phyloP scores from a whole-genome alignment of 345 rosid genomes.

The Crucihimalaya himalaica region DNA sequence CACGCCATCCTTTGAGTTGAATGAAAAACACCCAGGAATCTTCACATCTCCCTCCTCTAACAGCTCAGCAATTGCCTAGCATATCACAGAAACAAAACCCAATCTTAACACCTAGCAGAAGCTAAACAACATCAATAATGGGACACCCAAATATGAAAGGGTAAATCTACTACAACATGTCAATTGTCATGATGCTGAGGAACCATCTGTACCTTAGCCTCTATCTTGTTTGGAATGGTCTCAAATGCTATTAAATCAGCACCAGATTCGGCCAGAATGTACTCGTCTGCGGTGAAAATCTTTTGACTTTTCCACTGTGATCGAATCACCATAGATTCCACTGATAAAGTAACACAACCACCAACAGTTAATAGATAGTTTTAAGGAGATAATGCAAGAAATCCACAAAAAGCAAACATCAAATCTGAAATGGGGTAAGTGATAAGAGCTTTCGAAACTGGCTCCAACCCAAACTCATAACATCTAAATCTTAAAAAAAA shows the following conservation, averaged over 20 bases:
- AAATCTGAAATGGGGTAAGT: constrained; percentile 13
- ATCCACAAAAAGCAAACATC: not conserved
- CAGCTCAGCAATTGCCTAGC: constrained; percentile 69
- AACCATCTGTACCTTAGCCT: constrained; percentile 65
- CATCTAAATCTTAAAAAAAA: too few relatives aligned
- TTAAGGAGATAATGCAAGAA: not conserved
- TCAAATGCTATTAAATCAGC: constrained; percentile 83
- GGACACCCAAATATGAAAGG: not conserved
- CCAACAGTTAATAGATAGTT: constrained; percentile 9
- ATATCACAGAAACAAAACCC: constrained; percentile 1
- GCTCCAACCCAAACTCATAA: too few relatives aligned
- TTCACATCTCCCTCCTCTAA: constrained; percentile 61
- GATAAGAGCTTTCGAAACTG: too few relatives aligned
- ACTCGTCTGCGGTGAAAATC: constrained; percentile 76
- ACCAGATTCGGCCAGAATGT: constrained; percentile 67
- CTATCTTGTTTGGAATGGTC: constrained; percentile 79
- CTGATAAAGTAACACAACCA: constrained; percentile 42
- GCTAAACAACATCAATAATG: constrained; percentile 10
- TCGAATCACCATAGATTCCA: constrained; percentile 63
- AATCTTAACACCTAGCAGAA: constrained; percentile 14
- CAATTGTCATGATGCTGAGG: not conserved
- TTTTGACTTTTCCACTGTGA: constrained; percentile 57
- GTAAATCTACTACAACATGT: not conserved
- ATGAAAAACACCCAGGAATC: constrained; percentile 78
- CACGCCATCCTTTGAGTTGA: constrained; percentile 75